Conservation (phyloP, 1,139 yeast genomes). For the Lodderomyces elongisporus region DNA sequence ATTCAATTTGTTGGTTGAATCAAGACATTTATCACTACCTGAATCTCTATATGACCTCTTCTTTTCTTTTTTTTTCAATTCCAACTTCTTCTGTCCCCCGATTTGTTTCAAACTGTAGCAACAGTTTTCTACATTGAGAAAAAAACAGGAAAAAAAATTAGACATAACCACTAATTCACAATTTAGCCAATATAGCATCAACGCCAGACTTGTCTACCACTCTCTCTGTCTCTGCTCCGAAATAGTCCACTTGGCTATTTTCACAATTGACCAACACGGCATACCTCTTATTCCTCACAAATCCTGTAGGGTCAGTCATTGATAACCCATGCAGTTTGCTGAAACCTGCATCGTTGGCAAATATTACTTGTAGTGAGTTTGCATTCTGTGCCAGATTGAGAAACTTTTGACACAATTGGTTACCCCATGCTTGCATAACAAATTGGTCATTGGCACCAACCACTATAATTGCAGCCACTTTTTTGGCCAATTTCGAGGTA, state of each 20-base stretch:
- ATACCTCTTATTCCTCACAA: conserved; percentile 66
- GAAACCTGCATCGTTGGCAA: conserved; percentile 69
- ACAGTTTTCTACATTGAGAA: too few relatives aligned
- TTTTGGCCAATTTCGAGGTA: conserved; percentile 46
- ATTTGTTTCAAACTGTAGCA: too few relatives aligned
- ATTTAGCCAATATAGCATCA: conserved; percentile 18
- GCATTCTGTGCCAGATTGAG: conserved; percentile 5
- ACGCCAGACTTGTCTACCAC: conserved; percentile 24
- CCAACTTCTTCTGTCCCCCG: too few relatives aligned
- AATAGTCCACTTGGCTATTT: conserved; percentile 14
- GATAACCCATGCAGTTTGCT: conserved; percentile 44
- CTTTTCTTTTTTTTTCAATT: too few relatives aligned
- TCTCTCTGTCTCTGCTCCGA: conserved; percentile 25
- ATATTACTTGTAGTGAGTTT: conserved; percentile 42
- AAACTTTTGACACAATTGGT: conserved; percentile 42
- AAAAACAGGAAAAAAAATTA: conserved; percentile 1
- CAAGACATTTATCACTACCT: too few relatives aligned
- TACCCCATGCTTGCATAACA: conserved; percentile 82
- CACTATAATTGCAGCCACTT: conserved; percentile 64
- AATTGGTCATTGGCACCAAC: conserved; percentile 75
- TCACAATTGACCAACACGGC: conserved; percentile 57
- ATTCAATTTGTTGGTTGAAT: too few relatives aligned
- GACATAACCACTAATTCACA: conserved; percentile 5
- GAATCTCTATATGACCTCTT: too few relatives aligned
- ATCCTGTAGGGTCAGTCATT: conserved; percentile 49